Conservation (phyloP, 2,329 filamentous ascomycete species). For the Fusarium xyrophilum region DNA sequence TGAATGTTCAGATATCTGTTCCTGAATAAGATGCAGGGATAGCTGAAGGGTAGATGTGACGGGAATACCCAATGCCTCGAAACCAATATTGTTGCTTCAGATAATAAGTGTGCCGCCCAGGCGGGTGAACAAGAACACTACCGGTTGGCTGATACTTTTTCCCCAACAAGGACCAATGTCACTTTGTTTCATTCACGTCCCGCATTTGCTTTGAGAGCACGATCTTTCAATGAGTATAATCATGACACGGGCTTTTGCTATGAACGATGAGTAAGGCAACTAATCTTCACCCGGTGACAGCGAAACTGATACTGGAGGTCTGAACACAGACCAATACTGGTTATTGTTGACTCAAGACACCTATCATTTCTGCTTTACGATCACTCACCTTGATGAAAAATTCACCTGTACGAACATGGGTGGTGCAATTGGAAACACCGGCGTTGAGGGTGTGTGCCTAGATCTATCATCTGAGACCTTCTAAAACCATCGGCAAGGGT, state of each 20-base stretch:
- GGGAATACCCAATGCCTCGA: neutral
- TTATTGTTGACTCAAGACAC: neutral
- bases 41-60: slow-evolving; percentile 1
- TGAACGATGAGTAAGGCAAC: neutral
- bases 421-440: slow-evolving; percentile 33
- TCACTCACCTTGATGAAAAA: neutral
- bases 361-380: slow-evolving; percentile 1
- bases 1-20: neutral
- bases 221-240: neutral
- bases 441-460: slow-evolving; percentile 24
- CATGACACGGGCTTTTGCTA: neutral
- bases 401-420: neutral
- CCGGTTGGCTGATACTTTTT: neutral
- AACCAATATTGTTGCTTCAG: neutral
- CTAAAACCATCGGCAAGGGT: slow-evolving; percentile 22
- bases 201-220: neutral
- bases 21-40: neutral
- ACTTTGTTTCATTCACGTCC: neutral
- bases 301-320: neutral
- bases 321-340: neutral
- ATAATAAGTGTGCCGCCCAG: neutral
- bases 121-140: neutral
- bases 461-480: slow-evolving; percentile 17
- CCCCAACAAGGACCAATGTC: neutral
- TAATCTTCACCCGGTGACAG: neutral